Conservation (phyloP, 352 stramenopile species). For the Phytophthora cajani region DNA sequence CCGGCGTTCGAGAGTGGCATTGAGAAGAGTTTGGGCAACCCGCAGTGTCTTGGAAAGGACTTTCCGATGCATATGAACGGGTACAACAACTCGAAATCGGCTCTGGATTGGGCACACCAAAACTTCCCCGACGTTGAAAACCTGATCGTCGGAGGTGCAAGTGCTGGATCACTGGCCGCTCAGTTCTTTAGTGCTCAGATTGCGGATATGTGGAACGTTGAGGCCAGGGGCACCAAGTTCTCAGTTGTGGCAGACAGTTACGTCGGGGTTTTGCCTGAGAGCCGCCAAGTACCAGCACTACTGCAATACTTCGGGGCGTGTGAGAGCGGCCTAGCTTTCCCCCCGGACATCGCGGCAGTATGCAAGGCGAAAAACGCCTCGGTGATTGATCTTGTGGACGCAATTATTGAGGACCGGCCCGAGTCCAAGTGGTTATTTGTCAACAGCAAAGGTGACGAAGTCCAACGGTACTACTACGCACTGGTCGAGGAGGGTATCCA, state of each 20-base stretch:
- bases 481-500: conserved; percentile 54
- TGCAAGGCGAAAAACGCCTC: conserved; percentile 45
- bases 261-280: conserved; percentile 48
- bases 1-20: conserved; percentile 29
- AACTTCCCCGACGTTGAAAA: conserved; percentile 65
- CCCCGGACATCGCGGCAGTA: conserved; percentile 38
- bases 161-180: conserved; percentile 51
- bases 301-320: conserved; percentile 45
- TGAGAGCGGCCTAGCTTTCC: conserved; percentile 31
- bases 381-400: conserved; percentile 42
- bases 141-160: conserved; percentile 54
- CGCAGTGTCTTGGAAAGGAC: conserved; percentile 36
- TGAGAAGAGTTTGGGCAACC: conserved; percentile 40
- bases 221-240: conserved; percentile 44
- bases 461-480: conserved; percentile 65
- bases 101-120: conserved; percentile 51
- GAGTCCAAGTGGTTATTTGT: conserved; percentile 64
- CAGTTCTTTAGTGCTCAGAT: conserved; percentile 47
- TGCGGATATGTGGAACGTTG: conserved; percentile 53
- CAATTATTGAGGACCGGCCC: conserved; percentile 45
- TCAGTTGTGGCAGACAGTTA: conserved; percentile 57
- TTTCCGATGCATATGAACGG: conserved; percentile 52
- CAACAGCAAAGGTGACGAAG: conserved; percentile 59
- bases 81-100: conserved; percentile 61
- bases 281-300: conserved; percentile 28